Evolutionary conservation across 306 rosid genomes (phyloP), one percentile per base, ranked within the genome.

Genomic region (Ceratonia siliqua): DNA sequence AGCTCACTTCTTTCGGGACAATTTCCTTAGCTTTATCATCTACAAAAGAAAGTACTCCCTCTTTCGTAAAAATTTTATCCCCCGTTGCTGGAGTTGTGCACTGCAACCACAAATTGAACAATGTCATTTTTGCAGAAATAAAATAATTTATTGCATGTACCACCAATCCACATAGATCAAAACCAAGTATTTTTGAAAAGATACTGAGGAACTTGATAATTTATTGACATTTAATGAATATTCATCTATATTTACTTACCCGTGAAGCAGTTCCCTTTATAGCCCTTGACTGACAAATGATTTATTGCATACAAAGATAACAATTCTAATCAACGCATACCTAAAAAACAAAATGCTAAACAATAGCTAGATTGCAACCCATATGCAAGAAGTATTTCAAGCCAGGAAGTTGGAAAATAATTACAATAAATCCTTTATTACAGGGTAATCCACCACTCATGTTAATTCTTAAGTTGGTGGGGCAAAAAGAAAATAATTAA

Each of bases 71-170:
- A 8, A 41, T 5, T 41, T 8, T 41, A 9, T 1, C 2, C 15
- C 46, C 46, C 2, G 46, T 5, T 5, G 1, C 2, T 41, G 15
- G 15, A 41, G 6, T 5, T 41, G 13, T 9, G 46, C 43, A 54
- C 79, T 62, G 63, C 43, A 74, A 62, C 63, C 72, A 74, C 62
- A 55, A 71, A 41, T 55, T 24, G 62, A 36, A 62, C 18, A 22
- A 18, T 33, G 35, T 35, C 42, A 49, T 8, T 15, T 36, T 62
- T 49, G 22, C 6, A 49, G 20, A 50, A 62, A 62, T 48, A 6
- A 33, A 61, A 49, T 21, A 62, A 24, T 50, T 22, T 5, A 24
- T 27, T 8, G 20, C 30, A 56, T 25, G 20, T 25, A n/a, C 41
- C 49, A 55, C 3, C 54, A 25, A 39, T n/a, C 38, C 25, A 38